Evolutionary conservation across 2,329 filamentous ascomycete genomes (phyloP), one percentile per base, ranked within the genome.

Genomic region (Arthrobotrys pseudoclavata): DNA sequence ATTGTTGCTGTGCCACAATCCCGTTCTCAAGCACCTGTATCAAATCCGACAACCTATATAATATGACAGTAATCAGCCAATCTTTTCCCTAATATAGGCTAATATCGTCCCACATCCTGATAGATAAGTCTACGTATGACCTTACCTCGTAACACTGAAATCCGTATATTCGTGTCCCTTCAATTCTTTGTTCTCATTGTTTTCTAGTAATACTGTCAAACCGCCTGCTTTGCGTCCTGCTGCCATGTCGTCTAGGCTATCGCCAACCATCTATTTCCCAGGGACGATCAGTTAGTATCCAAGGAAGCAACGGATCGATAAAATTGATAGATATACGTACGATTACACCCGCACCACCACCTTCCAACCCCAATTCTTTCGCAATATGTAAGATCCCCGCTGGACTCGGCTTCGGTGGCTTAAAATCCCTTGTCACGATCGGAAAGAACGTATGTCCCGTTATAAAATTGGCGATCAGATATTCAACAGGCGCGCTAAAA

Each of bases 201-300:
- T 96, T 15, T 91, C 87, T 52, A 99, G 86, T 82, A 98, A 83
- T n/a, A 98, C 94, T 0, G 96, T 98, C 37, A 93, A 92, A 0
- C 94, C 93, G 0, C 95, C 95, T 0, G 95, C 95, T 64, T 86
- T 87, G 76, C 91, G 88, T 0, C 96, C 95, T 0, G 95, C 93
- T 6, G 91, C 92, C 89, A 98, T 96, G 83, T 99, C 96, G 83
- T 98, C 96, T 69, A 97, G 89, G 15, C 91, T 94, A 82, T 95
- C 92, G 3, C 92, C 92, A 22, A 87, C 85, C 86, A 88, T 88
- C 69, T 76, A 34, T 22, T 47, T 42, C 1, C 53, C 22, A 1
- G 50, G 3, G 10, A 61, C 4, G 4, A 9, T 26, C 15, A 47
- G 48, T 47, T 12, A 63, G 18, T 37, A 13, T 12, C 4, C n/a